Evolutionary conservation across 139 green algal genomes (phyloP), one percentile per base, ranked within the genome.

Genomic region (Parachlorella kessleri): DNA sequence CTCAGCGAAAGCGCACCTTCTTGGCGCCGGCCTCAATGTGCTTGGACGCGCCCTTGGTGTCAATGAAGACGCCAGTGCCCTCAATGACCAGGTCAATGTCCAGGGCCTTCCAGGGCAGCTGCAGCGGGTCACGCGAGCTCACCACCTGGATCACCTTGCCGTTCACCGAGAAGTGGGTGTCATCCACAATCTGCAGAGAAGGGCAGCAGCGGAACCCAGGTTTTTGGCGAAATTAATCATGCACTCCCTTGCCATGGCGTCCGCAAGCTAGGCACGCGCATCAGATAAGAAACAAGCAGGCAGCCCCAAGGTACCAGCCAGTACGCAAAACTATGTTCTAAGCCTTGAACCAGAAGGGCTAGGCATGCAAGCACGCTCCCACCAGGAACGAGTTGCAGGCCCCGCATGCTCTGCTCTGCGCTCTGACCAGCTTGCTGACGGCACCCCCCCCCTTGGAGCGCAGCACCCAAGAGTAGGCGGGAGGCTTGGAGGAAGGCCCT

Each of bases 51-150:
- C 94, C 95, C 63, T 91, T 80, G 55, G 72, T 81, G 91, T 96
- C 93, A 72, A 98, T 90, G 90, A 99, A 98, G 38, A 98, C 94
- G 73, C 94, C 94, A 28, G 97, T 98, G 77, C 94, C 96, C 93
- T 99, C 97, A 86, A 99, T 99, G 68, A 99, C 96, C 63, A 99
- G 89, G 92, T 98, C 95, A 33, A 98, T 90, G 74, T 88, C 84
- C 87, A 94, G 83, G 67, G 94, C 96, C 38, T 81, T 85, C 97
- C 97, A 99, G 24, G 97, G 97, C 72, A 99, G 94, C 79, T 96
- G 76, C n/a, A 89, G 84, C 68, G 97, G 97, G 91, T 99, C 95
- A 81, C 97, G 94, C 90, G 84, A 95, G 74, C 92, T 97, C 70
- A 99, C 96, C 48, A 99, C 89, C 40, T 84, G 85, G 89, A 99